Conservation (phyloP, 257 asterid genomes). For the Verbena officinalis region DNA sequence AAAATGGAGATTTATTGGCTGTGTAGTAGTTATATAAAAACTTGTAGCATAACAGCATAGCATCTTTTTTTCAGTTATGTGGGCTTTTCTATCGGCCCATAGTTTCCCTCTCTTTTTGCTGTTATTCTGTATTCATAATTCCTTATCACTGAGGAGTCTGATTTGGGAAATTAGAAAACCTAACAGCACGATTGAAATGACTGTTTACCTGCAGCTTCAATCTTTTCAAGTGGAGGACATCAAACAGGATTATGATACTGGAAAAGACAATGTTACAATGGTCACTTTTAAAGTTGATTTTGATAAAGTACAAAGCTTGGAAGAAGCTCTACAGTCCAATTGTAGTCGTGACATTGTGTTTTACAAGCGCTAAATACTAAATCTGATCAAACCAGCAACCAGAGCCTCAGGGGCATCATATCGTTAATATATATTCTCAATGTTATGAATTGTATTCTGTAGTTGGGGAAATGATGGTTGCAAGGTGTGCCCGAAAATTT, state of each 20-base stretch:
- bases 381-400: constrained; percentile 1
- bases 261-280: constrained; percentile 76
- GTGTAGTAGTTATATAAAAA: not conserved
- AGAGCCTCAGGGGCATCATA: not conserved
- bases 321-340: constrained; percentile 75
- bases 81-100: not conserved
- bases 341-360: constrained; percentile 84
- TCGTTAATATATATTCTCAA: not conserved
- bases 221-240: constrained; percentile 84
- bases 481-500: not conserved
- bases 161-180: constrained; percentile 3
- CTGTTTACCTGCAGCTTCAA: constrained; percentile 67
- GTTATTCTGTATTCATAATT: not conserved
- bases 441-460: not conserved
- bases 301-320: constrained; percentile 68
- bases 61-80: too few species aligned
- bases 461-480: constrained; percentile 3
- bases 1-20: constrained; percentile 1
- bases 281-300: constrained; percentile 87
- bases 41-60: not conserved
- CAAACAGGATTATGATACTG: constrained; percentile 93
- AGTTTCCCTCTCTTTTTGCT: not conserved
- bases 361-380: constrained; percentile 48
- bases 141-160: not conserved
- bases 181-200: too few species aligned